phyloP scores from a whole-genome alignment of 345 rosid species.

The Bruguiera sexangula region DNA sequence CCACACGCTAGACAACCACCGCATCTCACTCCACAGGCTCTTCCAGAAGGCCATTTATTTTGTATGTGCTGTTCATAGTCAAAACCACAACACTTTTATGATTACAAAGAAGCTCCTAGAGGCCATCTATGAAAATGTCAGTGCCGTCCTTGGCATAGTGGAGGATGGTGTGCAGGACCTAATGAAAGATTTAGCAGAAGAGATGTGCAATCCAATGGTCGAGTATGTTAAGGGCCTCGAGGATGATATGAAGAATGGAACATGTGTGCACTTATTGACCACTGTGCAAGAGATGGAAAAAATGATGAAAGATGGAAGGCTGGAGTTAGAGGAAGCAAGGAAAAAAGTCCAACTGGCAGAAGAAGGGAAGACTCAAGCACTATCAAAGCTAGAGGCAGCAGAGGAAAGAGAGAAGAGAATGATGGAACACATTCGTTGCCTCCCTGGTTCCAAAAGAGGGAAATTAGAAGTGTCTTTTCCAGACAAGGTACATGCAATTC shows the following conservation, averaged over 20 bases:
- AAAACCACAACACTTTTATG: slow-evolving; percentile 38
- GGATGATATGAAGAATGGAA: slow-evolving; percentile 49
- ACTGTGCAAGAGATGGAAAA: slow-evolving; percentile 49
- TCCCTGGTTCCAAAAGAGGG: slow-evolving; percentile 23
- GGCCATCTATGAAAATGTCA: slow-evolving; percentile 34
- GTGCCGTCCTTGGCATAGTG: slow-evolving; percentile 39
- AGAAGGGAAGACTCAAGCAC: slow-evolving; percentile 38
- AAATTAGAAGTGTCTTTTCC: not conserved
- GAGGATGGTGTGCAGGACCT: slow-evolving; percentile 47
- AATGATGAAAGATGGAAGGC: slow-evolving; percentile 32
- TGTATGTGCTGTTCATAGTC: slow-evolving; percentile 25
- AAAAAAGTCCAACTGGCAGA: slow-evolving; percentile 45
- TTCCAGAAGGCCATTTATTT: slow-evolving; percentile 36
- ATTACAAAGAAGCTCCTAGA: slow-evolving; percentile 42
- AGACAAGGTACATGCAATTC: slow-evolving; percentile 7
- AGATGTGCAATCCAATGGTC: slow-evolving; percentile 58
- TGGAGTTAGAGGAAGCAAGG: slow-evolving; percentile 48
- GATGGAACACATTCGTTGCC: slow-evolving; percentile 27
- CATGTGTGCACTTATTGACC: slow-evolving; percentile 37
- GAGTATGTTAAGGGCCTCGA: slow-evolving; percentile 43
- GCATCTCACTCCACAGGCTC: slow-evolving; percentile 34
- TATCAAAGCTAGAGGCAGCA: slow-evolving; percentile 37
- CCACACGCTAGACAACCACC: slow-evolving; percentile 31
- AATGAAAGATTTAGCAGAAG: slow-evolving; percentile 40
- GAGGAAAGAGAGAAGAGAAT: slow-evolving; percentile 40